phyloP scores from a whole-genome alignment of 2,329 filamentous ascomycete species.

The Sporothrix luriei region DNA sequence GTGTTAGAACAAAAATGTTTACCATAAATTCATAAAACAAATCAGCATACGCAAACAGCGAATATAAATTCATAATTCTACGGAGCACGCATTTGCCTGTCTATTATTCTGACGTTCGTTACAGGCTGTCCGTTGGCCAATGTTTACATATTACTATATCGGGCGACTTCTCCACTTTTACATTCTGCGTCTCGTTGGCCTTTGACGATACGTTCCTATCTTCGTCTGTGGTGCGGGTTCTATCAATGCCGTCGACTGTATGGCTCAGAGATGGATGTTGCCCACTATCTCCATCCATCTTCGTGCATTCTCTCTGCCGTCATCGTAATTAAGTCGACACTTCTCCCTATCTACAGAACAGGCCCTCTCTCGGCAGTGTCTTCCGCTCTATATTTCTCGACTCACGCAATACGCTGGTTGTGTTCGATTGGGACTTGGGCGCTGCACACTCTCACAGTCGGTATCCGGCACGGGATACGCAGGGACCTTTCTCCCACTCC shows the following conservation, averaged over 20 bases:
- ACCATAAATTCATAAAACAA: too few species aligned
- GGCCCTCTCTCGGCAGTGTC: background rate
- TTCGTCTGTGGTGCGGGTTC: too few species aligned
- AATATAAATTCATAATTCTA: too few species aligned
- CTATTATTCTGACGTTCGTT: background rate
- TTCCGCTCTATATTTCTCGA: background rate
- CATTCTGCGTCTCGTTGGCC: background rate
- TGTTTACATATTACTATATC: background rate
- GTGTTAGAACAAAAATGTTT: too few species aligned
- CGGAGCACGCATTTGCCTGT: too few species aligned
- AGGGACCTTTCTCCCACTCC: background rate
- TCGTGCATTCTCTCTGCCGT: background rate
- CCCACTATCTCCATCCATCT: too few species aligned
- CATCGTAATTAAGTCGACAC: background rate
- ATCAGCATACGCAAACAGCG: too few species aligned
- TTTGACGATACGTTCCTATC: background rate
- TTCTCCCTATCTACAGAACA: background rate
- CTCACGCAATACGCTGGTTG: too few species aligned
- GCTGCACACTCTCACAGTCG: background rate
- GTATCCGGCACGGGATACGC: background rate
- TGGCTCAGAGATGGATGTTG: too few species aligned
- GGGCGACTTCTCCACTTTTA: background rate
- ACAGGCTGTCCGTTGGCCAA: background rate
- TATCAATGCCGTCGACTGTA: too few species aligned
- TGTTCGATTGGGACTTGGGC: background rate